These are phyloP conservation scores for Brettanomyces sp. DNA, from an alignment of 805 yeast species.

Conservation along the genomic window DNA sequence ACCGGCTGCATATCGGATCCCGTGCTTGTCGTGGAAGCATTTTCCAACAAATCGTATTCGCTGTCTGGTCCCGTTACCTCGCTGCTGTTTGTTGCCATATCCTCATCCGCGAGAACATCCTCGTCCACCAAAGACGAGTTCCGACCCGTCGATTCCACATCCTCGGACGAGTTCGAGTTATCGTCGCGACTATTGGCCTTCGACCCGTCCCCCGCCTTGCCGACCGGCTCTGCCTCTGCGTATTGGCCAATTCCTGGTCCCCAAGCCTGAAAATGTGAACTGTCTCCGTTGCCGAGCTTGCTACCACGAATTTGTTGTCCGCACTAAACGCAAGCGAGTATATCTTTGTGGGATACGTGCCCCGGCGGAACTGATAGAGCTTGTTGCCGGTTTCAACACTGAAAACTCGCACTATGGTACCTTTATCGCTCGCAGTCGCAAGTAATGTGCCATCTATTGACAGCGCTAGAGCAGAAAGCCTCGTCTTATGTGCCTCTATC, in stretches of 20 bases:
- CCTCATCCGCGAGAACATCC: conserved; percentile 14
- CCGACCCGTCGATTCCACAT: conserved; percentile 12
- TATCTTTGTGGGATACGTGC: conserved; percentile 82
- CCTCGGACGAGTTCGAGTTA: conserved; percentile 2
- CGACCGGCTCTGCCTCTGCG: conserved; percentile 15
- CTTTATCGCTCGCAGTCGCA: conserved; percentile 89
- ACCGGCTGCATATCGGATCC: conserved; percentile 45
- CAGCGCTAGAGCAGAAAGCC: conserved; percentile 61
- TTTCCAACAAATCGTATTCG: conserved; percentile 9
- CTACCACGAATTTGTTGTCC: conserved; percentile 67
- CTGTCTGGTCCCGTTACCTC: no score
- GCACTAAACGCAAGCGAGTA: conserved; percentile 73
- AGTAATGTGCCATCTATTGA: conserved; percentile 71
- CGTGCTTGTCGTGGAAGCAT: conserved; percentile 19
- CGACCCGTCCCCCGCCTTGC: conserved; percentile 5
- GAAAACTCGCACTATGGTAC: conserved; percentile 83
- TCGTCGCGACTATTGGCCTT: not conserved
- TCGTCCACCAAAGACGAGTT: conserved; percentile 8
- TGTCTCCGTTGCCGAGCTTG: conserved; percentile 84
- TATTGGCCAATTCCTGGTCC: conserved; percentile 31
- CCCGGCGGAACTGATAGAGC: conserved; percentile 73
- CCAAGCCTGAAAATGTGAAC: conserved; percentile 83
- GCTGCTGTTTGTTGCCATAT: conserved; percentile 5
- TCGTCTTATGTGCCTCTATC: conserved; percentile 82
- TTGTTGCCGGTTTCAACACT: conserved; percentile 63